Evolutionary conservation across 495 filamentous ascomycete species (phyloP).

Genomic region (Daldinia decipiens): DNA sequence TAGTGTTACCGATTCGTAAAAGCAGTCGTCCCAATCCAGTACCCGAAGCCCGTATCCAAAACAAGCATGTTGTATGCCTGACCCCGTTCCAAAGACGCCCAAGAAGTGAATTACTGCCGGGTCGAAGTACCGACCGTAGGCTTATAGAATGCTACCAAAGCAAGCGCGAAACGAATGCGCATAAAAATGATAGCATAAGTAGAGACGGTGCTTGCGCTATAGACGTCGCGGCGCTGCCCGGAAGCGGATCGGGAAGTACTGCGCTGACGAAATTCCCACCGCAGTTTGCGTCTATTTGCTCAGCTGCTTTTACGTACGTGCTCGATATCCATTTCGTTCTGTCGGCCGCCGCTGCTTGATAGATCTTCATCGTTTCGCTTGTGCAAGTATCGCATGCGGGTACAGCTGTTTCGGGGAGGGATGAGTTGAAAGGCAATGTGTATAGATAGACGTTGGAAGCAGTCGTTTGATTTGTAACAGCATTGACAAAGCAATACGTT

Average conservation of each 20-base stretch:
- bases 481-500: constrained; percentile 82
- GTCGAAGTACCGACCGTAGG: not conserved
- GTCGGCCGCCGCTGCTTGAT: constrained; percentile 68
- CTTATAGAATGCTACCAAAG: constrained; percentile 16
- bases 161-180: constrained; percentile 28
- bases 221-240: constrained; percentile 22
- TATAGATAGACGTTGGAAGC: constrained; percentile 80
- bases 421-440: constrained; percentile 81
- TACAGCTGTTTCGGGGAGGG: constrained; percentile 67
- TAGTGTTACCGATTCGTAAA: constrained; percentile 38
- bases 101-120: constrained; percentile 18
- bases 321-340: constrained; percentile 64
- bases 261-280: constrained; percentile 70
- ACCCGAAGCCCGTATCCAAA: constrained; percentile 26
- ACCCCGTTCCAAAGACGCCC: constrained; percentile 34
- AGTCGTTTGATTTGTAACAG: constrained; percentile 76
- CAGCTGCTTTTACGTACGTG: constrained; percentile 71
- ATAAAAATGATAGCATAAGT: constrained; percentile 37
- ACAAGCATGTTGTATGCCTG: constrained; percentile 13
- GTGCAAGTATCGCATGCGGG: constrained; percentile 78
- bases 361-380: constrained; percentile 75
- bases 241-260: constrained; percentile 60
- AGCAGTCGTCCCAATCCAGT: constrained; percentile 29
- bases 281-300: constrained; percentile 72
- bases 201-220: constrained; percentile 34